These are phyloP conservation scores for Starmerella ratchasimensis DNA, from an alignment of 805 yeast genomes.

Conservation along the genomic window DNA sequence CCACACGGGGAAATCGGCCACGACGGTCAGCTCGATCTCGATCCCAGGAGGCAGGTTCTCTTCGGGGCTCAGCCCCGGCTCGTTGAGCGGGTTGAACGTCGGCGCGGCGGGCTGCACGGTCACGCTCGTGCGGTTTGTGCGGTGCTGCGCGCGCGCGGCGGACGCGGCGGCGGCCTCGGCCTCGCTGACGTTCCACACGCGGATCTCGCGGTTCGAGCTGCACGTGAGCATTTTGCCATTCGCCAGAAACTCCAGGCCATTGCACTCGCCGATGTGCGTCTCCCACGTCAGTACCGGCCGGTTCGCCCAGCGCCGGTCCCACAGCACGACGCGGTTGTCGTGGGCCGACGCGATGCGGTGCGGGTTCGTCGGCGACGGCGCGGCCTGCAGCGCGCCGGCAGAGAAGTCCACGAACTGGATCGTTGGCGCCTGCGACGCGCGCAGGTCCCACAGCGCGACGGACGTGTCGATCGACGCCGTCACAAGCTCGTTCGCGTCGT, in stretches of 20 bases:
- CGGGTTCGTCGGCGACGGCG: slow-evolving; percentile 73
- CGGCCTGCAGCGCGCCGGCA: slow-evolving; percentile 88
- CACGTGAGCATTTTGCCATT: slow-evolving; percentile 59
- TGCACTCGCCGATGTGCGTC: slow-evolving; percentile 78
- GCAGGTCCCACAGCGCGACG: slow-evolving; percentile 78
- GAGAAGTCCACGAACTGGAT: slow-evolving; percentile 84
- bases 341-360: slow-evolving; percentile 76
- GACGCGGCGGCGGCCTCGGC: slow-evolving; percentile 21
- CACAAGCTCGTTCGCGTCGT: slow-evolving; percentile 72
- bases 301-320: slow-evolving; percentile 83
- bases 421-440: slow-evolving; percentile 1
- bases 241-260: slow-evolving; percentile 74
- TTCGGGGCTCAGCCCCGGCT: too few relatives aligned
- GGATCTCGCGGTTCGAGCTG: slow-evolving; percentile 74
- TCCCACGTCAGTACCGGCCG: slow-evolving; percentile 50
- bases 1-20: slow-evolving; percentile 74
- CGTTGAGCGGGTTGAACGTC: too few relatives aligned
- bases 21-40: slow-evolving; percentile 44
- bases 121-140: not conserved
- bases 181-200: slow-evolving; percentile 44
- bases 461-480: slow-evolving; percentile 89
- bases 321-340: slow-evolving; percentile 61
- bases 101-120: not conserved
- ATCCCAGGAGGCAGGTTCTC: too few relatives aligned
- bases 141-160: not conserved